Conservation (phyloP, 768 basidiomycete species). For the Rhodocollybia butyracea region DNA sequence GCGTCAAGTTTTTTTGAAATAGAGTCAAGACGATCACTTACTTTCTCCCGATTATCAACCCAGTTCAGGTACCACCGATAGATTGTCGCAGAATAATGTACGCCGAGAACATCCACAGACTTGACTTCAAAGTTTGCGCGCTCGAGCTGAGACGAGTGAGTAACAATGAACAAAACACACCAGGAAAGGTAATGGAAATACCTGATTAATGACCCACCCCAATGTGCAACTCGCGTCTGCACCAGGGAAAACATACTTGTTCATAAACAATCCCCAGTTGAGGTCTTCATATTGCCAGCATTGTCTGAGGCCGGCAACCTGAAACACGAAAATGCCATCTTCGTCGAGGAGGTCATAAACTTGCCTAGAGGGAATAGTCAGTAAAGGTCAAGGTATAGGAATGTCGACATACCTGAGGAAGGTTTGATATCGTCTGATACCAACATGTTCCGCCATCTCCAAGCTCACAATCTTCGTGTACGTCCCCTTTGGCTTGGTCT, state of each 20-base stretch:
- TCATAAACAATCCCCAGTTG: slow-evolving; percentile 97
- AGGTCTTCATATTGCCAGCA: slow-evolving; percentile 99
- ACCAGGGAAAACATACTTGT: slow-evolving; percentile 98
- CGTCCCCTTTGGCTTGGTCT: slow-evolving; percentile 50
- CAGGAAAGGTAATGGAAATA: slow-evolving; percentile 9
- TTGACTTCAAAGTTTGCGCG: slow-evolving; percentile 94
- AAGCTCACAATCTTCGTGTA: slow-evolving; percentile 94
- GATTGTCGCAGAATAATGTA: slow-evolving; percentile 93
- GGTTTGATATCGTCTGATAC: slow-evolving; percentile 84
- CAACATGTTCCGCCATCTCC: slow-evolving; percentile 99
- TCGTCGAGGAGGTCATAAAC: slow-evolving; percentile 93
- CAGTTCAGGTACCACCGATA: slow-evolving; percentile 97
- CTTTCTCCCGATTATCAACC: slow-evolving; percentile 89
- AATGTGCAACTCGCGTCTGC: slow-evolving; percentile 96
- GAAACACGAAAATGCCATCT: slow-evolving; percentile 91
- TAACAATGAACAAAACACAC: not conserved
- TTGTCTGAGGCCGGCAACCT: slow-evolving; percentile 95
- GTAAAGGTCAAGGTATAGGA: too few species aligned
- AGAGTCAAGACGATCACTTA: too few species aligned
- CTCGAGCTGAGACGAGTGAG: slow-evolving; percentile 57
- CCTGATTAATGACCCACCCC: slow-evolving; percentile 84
- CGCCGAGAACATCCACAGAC: slow-evolving; percentile 93
- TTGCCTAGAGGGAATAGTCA: too few species aligned
- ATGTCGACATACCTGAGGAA: too few species aligned
- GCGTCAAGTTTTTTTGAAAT: too few species aligned